Base-by-base conservation (phyloP, 2,329 filamentous ascomycete species). In the Penicillium sp. region DNA sequence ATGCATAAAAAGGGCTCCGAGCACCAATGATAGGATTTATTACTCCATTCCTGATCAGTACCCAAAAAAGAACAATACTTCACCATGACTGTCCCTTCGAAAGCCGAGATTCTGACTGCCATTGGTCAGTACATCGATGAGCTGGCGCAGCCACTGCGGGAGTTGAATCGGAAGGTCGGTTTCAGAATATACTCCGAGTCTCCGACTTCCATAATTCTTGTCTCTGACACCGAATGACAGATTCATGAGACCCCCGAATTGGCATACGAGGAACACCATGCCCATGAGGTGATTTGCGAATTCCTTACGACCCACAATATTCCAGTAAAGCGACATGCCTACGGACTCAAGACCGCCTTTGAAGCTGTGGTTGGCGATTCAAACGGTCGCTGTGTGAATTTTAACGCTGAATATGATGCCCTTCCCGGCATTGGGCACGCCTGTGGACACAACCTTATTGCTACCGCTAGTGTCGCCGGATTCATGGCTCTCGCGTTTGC, bases 261-360 rank as follows among this genome's bases (percentile, higher is more conserved):
- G 13, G 60, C 54, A 2, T 65, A 61, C n/a, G 19, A 61, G 29
- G 61, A 65, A 37, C 23, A 55, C 21, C 10, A 51, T 13, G 57
- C 59, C 7, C 62, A 65, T 40, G 52, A 59, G 36, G 40, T 44
- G 11, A 45, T 62, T 9, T 60, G 57, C 14, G 24, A 51, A 2
- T 55, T 63, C 19, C 54, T 65, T 3, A 34, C 56, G 33, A 14
- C 28, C 4, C 50, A 49, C 3, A 18, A 43, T 43, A 43, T 43
- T 18, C 39, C 39, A 5, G 39, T 43, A 23, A 28, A 43, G 4
- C 72, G 74, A 1, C 72, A 78, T 47, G 75, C 79, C 0, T 80
- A 79, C 60, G 80, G 77, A 10, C 59, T 83, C 1, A 66, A 72
- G 8, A 83, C 81, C 0, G 71, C 79, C 11, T 83, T 83, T 59